phyloP scores from a whole-genome alignment of 2,329 filamentous ascomycete genomes.

The Hymenoscyphus fraxineus region DNA sequence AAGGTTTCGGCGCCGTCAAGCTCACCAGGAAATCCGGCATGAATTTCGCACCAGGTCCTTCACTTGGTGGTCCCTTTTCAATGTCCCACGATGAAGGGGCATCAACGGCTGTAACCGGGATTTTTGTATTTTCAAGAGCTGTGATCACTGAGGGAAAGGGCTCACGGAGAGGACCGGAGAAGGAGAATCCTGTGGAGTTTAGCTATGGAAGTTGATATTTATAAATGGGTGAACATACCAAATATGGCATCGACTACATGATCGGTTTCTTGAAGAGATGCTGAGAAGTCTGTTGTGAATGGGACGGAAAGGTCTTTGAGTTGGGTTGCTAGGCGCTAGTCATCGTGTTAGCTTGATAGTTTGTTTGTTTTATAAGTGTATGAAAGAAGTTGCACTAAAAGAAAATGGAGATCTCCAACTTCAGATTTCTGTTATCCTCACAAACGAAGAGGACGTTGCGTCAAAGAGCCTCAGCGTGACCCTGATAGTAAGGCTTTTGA shows the following conservation, averaged over 20 bases:
- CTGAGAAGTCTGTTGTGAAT: slow-evolving; percentile 75
- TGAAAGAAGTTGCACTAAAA: too few species aligned
- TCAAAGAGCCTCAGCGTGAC: too few species aligned
- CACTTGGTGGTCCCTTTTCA: slow-evolving; percentile 73
- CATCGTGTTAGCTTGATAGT: neutral
- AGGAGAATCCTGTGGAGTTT: slow-evolving; percentile 69
- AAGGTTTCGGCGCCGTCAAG: slow-evolving; percentile 87
- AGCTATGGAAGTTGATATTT: neutral
- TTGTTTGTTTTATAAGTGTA: neutral
- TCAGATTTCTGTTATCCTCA: too few species aligned
- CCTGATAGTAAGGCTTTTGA: too few species aligned
- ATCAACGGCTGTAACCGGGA: slow-evolving; percentile 85
- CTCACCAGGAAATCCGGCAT: slow-evolving; percentile 79
- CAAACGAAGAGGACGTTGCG: too few species aligned
- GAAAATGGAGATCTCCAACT: too few species aligned
- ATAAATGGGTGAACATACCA: slow-evolving; percentile 47
- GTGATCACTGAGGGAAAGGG: slow-evolving; percentile 82
- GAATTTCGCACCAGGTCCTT: slow-evolving; percentile 75
- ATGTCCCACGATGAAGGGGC: slow-evolving; percentile 95
- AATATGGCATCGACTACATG: slow-evolving; percentile 93
- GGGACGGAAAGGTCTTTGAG: slow-evolving; percentile 77
- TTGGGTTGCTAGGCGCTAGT: slow-evolving; percentile 75
- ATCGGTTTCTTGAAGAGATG: slow-evolving; percentile 64
- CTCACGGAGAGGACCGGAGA: slow-evolving; percentile 86
- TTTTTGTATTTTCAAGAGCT: slow-evolving; percentile 65